Evolutionary conservation across 371 early-diverging fungal species (phyloP), one percentile per base, ranked within the genome.

Genomic region (Modicella reniformis): DNA sequence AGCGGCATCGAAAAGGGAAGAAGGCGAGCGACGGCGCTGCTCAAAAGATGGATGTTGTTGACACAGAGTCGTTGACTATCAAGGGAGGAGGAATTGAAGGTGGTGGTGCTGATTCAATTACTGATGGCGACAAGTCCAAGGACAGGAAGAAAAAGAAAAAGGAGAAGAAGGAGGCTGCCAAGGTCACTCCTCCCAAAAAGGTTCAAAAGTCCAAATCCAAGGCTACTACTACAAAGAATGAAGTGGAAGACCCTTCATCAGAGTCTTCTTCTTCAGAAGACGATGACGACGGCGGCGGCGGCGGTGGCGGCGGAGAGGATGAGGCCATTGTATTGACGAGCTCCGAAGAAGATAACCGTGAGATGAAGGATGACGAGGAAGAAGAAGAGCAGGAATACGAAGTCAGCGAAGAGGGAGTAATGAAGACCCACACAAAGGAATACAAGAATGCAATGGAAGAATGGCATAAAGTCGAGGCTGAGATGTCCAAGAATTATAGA

Each of bases 201-300:
- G n/a, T n/a, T n/a, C n/a, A n/a, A n/a, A n/a, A n/a, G n/a, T n/a
- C n/a, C 15, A 57, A 59, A 21, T 25, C 56, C 56, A 48, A 60
- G 53, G 52, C 17, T 37, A 26, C 53, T 9, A 54, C n/a, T n/a
- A n/a, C n/a, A n/a, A n/a, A 67, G 50, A 64, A 57, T 28, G 50
- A 23, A 2, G 59, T 8, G 6, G 72, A 64, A 13, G 77, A 65
- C 21, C 61, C 72, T 1, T 71, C 71, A 9, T 76, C 77, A 1
- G 77, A 71, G 23, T 71, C 71, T 2, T 76, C 77, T 13, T 71
- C 71, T n/a, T n/a, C n/a, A 0, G 74, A 80, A n/a, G 77, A 70
- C 5, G 70, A 74, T 29, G 75, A 68, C 8, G 61, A 61, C n/a
- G n/a, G n/a, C n/a, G n/a, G n/a, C n/a, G n/a, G n/a, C n/a, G n/a